Evolutionary conservation across 192 early-diverging fungal species (phyloP).

Genomic region (Coemansia sp.): DNA sequence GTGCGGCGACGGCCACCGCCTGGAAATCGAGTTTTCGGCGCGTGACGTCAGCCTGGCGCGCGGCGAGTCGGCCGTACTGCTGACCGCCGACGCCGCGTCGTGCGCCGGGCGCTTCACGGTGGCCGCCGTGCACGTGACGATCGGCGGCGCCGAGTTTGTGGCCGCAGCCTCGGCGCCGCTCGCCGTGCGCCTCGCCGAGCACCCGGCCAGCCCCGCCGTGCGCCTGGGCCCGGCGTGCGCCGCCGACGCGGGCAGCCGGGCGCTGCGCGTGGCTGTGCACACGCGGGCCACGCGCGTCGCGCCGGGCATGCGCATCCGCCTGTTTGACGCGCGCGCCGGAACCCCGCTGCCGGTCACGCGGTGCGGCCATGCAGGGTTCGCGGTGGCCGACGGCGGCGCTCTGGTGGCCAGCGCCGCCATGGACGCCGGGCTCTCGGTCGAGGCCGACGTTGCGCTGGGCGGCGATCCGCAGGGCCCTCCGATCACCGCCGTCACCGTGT

Average conservation of each 20-base stretch:
- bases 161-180: conserved; percentile 16
- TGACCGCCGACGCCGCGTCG: conserved; percentile 30
- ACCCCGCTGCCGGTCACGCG: conserved; percentile 5
- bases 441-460: conserved; percentile 8
- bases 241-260: not conserved
- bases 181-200: conserved; percentile 24
- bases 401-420: conserved; percentile 19
- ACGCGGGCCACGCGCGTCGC: conserved; percentile 2
- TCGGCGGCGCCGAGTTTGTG: conserved; percentile 21
- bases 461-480: not conserved
- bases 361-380: not conserved
- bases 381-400: conserved; percentile 3
- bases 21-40: conserved; percentile 23
- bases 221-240: not conserved
- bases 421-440: not conserved
- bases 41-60: conserved; percentile 1
- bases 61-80: conserved; percentile 4
- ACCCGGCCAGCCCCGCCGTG: conserved; percentile 10
- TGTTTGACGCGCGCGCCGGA: conserved; percentile 17
- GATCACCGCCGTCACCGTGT: conserved; percentile 10
- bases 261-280: conserved; percentile 10
- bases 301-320: conserved; percentile 22
- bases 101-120: conserved; percentile 35
- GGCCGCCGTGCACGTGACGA: conserved; percentile 9
- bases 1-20: conserved; percentile 10